phyloP scores from a whole-genome alignment of 345 rosid genomes.

The Dipteronia dyeriana region DNA sequence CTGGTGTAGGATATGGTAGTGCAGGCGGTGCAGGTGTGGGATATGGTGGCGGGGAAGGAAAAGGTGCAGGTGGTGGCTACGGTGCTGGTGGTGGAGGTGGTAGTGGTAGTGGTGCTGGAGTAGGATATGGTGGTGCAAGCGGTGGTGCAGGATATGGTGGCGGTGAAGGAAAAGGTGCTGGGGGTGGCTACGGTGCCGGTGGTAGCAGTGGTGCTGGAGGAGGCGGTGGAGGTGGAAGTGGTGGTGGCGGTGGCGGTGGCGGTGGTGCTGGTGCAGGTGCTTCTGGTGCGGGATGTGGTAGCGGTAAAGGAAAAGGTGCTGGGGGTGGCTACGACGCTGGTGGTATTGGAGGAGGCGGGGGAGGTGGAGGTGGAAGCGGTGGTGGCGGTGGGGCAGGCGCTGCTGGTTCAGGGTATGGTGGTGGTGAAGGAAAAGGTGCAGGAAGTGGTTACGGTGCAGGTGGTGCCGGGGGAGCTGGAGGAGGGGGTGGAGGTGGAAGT shows the following conservation, averaged over 20 bases:
- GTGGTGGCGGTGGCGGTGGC: slow-evolving; percentile 14
- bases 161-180: background rate
- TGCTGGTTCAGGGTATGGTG: too few species aligned
- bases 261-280: slow-evolving; percentile 8
- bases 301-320: background rate
- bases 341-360: slow-evolving; percentile 23
- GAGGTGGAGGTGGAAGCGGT: slow-evolving; percentile 24
- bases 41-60: too few species aligned
- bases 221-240: background rate
- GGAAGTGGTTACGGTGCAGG: slow-evolving; percentile 25
- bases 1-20: too few species aligned
- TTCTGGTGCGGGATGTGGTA: slow-evolving; percentile 30
- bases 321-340: slow-evolving; percentile 30
- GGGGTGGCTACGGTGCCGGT: too few species aligned
- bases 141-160: slow-evolving; percentile 7
- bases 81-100: slow-evolving; percentile 21
- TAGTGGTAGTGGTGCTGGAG: slow-evolving; percentile 2
- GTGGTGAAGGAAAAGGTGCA: too few species aligned
- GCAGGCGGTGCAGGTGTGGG: too few species aligned
- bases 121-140: background rate
- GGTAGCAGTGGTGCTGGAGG: too few species aligned
- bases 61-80: slow-evolving; percentile 13
- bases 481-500: slow-evolving; percentile 1
- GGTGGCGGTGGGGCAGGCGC: background rate
- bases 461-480: slow-evolving; percentile 21